Base-by-base conservation (phyloP, 176 grass and related monocot genomes). In the Ensete glaucum region DNA sequence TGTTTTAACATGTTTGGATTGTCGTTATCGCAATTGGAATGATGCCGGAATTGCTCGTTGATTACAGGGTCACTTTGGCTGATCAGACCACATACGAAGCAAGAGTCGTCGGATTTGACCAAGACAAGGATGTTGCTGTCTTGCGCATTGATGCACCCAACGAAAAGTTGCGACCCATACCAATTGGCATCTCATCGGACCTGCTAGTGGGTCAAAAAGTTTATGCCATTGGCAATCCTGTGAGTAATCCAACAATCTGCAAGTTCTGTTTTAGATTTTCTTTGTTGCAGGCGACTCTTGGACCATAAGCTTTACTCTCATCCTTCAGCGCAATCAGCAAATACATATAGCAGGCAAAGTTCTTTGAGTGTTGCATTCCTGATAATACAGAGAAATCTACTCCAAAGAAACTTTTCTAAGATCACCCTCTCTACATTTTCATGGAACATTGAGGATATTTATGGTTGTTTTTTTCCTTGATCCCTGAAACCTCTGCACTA, bases 71-170 rank as follows among this genome's bases (percentile, higher is more conserved):
- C 57, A 93, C 95, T 14, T 86, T 99, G 80, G 82, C 88, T 83
- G 95, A 99, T 84, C 95, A 99, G 83, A 82, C 90, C 11, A 88
- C 87, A 50, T 86, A 83, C 72, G 95, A 94, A 89, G 95, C 95
- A 0, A 89, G 74, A 80, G 86, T 99, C 62, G 84, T 99, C 53
- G 95, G 95, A 79, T 99, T 83, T 87, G 95, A 99, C 71, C 95
- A 99, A 74, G 95, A 99, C 78, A 99, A 99, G 81, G 95, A 99
- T 76, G 95, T 99, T 60, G 95, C 91, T 69, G 95, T 99, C 56
- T 85, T 99, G 83, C 77, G 85, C 80, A 87, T 99, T 74, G 71
- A 94, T 87, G 95, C 90, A 72, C 86, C 88, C 77, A 94, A 85
- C 52, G 86, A 94, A 64, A 99, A 99, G 82, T 85, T 99, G 82